Conservation (phyloP, 306 rosid species). For the Dalbergia cultrata region DNA sequence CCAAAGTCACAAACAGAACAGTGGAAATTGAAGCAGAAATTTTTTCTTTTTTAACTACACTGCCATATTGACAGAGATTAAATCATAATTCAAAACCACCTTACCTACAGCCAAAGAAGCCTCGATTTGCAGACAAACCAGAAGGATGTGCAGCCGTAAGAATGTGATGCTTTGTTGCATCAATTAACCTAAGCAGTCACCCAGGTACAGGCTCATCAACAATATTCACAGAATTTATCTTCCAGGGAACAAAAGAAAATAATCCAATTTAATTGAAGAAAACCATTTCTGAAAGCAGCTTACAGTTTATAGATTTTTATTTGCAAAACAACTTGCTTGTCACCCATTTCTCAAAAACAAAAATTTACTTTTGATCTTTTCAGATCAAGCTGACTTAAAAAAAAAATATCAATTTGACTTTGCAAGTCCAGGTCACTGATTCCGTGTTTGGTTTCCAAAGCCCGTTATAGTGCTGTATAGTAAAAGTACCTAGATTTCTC, state of each 20-base stretch:
- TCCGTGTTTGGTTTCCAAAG: slow-evolving; percentile 22
- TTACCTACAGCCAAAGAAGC: slow-evolving; percentile 98
- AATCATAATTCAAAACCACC: slow-evolving; percentile 34
- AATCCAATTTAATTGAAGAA: slow-evolving; percentile 24
- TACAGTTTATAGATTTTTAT: background rate
- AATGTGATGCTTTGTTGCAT: slow-evolving; percentile 82
- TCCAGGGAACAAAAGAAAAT: slow-evolving; percentile 14
- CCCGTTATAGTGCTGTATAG: background rate
- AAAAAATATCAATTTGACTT: background rate
- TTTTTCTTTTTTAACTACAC: background rate
- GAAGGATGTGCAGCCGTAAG: slow-evolving; percentile 97
- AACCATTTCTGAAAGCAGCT: slow-evolving; percentile 35
- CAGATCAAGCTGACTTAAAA: background rate
- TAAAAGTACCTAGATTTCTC: slow-evolving; percentile 61
- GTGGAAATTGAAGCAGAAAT: background rate
- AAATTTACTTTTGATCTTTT: background rate
- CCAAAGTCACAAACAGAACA: slow-evolving; percentile 3
- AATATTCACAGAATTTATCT: slow-evolving; percentile 28
- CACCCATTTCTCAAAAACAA: background rate
- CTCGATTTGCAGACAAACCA: slow-evolving; percentile 92
- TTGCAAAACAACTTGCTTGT: background rate
- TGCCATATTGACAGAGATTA: background rate
- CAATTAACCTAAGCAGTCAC: slow-evolving; percentile 72
- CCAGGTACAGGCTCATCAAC: slow-evolving; percentile 33
- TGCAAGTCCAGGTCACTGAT: slow-evolving; percentile 5